Base-by-base conservation (phyloP, 495 filamentous ascomycete species). In the Hypoxylon crocopeplum region DNA sequence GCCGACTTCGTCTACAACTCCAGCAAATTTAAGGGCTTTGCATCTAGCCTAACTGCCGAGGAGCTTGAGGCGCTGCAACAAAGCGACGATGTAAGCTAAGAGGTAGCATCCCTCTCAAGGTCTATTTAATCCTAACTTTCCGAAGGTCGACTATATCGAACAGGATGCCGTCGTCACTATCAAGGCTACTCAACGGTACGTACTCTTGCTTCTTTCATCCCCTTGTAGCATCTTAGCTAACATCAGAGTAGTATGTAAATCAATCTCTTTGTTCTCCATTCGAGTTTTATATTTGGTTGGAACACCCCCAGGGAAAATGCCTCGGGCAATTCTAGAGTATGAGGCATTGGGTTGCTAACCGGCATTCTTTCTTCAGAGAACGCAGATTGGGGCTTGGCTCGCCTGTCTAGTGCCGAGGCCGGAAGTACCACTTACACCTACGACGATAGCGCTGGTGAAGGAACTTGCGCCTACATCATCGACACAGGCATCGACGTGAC, bases 401-500 rank as follows among this genome's bases (percentile, higher is more conserved):
- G 78, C 59, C 71, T 86, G 49, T 83, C 81, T 16, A 79, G 74
- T 72, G 59, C 64, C 5, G 62, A 69, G 12, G 13, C 71, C 19
- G 62, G 70, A 24, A 72, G 69, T 55, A 80, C 70, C 53, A 71
- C 68, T 53, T 86, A 85, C 71, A 66, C 77, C 60, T 87, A 87
- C 65, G 82, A 87, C 49, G 70, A 67, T 37, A 70, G 62, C 39
- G 83, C 81, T 44, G 85, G 86, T 25, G 56, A 74, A 32, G 85
- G 85, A 12, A 79, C 79, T 44, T 85, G 74, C 56, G 78, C 79
- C 52, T 88, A 87, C 49, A 68, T 88, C 38, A 77, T 88, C 51
- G 86, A 82, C 69, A 80, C 77, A 0, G 86, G 86, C 54, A 83
- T 88, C 69, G 74, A 80, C 50, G 77, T 70, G 21, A 41, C 55